Conservation (phyloP, 805 yeast genomes). For the Torulaspora franciscae region DNA sequence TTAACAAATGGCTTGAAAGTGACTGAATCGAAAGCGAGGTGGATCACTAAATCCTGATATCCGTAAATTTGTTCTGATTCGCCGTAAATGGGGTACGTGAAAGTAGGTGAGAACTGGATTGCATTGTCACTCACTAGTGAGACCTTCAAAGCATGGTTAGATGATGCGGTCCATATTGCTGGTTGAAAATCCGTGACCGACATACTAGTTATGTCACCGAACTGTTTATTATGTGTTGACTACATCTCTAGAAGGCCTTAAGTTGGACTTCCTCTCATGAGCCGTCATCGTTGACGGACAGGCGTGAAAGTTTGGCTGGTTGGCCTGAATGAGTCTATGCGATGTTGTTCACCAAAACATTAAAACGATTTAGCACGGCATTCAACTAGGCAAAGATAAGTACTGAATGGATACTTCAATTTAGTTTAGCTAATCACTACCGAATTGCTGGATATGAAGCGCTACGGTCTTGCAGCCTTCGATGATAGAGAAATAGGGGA, state of each 20-base stretch:
- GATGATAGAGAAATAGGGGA: constrained; percentile 25
- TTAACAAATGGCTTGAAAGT: constrained; percentile 71
- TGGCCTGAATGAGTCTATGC: no score
- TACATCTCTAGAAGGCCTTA: no score
- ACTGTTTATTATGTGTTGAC: no score
- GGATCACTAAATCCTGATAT: constrained; percentile 61
- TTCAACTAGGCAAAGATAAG: no score
- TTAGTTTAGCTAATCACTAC: no score
- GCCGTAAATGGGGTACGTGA: constrained; percentile 92
- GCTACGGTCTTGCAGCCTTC: constrained; percentile 46
- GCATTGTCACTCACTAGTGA: constrained; percentile 55
- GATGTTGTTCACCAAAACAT: no score
- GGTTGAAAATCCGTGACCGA: constrained; percentile 44
- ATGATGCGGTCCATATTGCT: constrained; percentile 68
- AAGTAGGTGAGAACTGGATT: constrained; percentile 64
- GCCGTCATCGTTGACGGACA: no score
- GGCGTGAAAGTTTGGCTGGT: no score
- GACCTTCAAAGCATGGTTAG: constrained; percentile 62
- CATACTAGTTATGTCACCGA: constrained; percentile 11
- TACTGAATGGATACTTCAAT: no score
- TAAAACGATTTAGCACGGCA: no score
- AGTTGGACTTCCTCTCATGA: no score
- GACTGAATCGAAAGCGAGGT: constrained; percentile 64
- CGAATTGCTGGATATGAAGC: no score
- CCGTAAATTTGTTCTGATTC: constrained; percentile 88